Evolutionary conservation across 495 filamentous ascomycete genomes (phyloP).

Genomic region (Extremus antarcticus): DNA sequence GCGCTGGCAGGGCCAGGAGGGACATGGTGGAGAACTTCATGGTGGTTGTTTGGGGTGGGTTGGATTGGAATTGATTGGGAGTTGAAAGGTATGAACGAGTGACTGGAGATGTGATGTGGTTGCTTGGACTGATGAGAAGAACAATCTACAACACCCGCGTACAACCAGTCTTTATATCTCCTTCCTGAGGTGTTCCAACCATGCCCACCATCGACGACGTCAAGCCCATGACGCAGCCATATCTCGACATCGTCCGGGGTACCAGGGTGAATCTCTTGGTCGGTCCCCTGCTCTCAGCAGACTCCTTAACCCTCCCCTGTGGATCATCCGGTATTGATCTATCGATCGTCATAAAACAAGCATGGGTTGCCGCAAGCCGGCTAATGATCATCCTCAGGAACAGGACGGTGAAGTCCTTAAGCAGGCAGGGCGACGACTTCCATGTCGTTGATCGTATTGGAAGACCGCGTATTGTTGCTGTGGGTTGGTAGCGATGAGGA

Average conservation of each 20-base stretch:
- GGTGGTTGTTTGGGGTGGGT: neutral
- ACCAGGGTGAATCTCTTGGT: no score
- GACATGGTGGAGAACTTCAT: slow-evolving; percentile 14
- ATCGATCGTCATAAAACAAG: no score
- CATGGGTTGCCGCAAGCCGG: no score
- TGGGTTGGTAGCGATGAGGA: neutral
- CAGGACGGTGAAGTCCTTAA: neutral
- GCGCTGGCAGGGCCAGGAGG: slow-evolving; percentile 11
- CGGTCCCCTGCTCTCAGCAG: neutral
- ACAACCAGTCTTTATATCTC: no score
- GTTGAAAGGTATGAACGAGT: neutral
- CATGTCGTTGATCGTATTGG: neutral
- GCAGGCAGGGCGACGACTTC: neutral
- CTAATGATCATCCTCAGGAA: neutral
- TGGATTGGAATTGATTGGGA: no score
- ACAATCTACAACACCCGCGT: no score
- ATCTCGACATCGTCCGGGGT: no score
- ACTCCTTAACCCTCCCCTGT: neutral
- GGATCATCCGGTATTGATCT: neutral
- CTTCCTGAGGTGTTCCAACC: no score
- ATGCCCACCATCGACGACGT: no score
- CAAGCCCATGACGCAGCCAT: neutral
- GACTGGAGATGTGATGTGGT: neutral
- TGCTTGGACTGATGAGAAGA: no score
- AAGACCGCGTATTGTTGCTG: neutral